Base-by-base conservation (phyloP, 2,329 filamentous ascomycete species). In the Alternaria sp. region DNA sequence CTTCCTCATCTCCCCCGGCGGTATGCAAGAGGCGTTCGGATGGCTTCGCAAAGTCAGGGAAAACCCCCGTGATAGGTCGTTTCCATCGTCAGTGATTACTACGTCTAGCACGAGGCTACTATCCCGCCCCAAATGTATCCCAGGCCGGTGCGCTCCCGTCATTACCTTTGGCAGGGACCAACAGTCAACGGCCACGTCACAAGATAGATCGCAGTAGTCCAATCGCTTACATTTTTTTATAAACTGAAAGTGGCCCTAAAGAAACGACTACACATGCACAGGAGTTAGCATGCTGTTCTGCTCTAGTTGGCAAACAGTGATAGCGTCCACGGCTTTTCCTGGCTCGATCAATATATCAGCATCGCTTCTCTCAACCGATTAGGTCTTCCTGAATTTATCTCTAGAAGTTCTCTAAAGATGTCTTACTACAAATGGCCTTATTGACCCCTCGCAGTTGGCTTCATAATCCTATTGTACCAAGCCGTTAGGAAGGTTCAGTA, bases 121-220 rank as follows among this genome's bases (percentile, higher is more conserved):
- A 31, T 23, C 31, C n/a, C 28, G 33, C 26, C 37, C 29, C 36
- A 33, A 21, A 24, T 21, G 17, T 31, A 29, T 48, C 34, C 23
- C 14, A 48, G 40, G 33, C 51, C 40, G 41, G 45, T 37, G 53
- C 33, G 26, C 14, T 33, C 24, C 44, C 53, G 24, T 11, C 11
- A 37, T 24, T 34, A 17, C 10, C 26, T 21, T 9, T 17, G 24
- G 29, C 6, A 45, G 31, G n/a, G 31, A 31, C 56, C 51, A 58
- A 58, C 56, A 33, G 24, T 14, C 8, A n/a, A 45, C 14, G 9
- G 42, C 51, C 56, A 58, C 56, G 56, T 58, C 54, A 34, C 45
- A 37, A 11, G 17, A 58, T 6, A 42, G 28, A 29, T 33, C 28
- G 31, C 45, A 29, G 26, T 40, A 26, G 39, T 36, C 28, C 24